Base-by-base conservation (phyloP, 225 moss, liverwort and hornwort genomes). In the Anthoceros angustus region DNA sequence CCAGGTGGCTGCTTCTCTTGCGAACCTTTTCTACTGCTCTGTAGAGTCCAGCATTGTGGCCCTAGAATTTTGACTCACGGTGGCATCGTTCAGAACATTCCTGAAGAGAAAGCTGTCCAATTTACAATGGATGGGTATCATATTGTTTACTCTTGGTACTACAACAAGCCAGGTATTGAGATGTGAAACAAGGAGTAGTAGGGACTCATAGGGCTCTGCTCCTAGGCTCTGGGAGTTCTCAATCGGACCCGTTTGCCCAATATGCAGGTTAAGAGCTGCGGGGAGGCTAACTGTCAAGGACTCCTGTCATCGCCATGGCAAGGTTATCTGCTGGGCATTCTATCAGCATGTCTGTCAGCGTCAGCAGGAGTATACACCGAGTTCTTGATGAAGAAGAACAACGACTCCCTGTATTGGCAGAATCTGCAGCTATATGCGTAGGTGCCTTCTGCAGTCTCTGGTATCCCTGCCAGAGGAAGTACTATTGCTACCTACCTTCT, bases 371-470 rank as follows among this genome's bases (percentile, higher is more conserved):
- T 98, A 50, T 92, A 98, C 69, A 92, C 84, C 41, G 98, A 98
- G 73, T 98, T 87, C 42, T 49, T 92, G 39, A 92, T 98, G 98
- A 98, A 92, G 76, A 92, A 86, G 65, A 98, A 89, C 62, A 82
- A 87, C 25, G 86, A 82, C 41, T 92, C 98, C 55, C 66, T 98
- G 10, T 82, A 92, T 64, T 98, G 98, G 98, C 98, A 98, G 42
- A 98, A 98, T 41, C 67, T 98, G 69, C 92, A 98, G 78, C 87
- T 98, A n/a, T 98, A 98, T 66, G 72, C 68, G 92, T 98, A 87
- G 73, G 87, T 68, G 39, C 25, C 64, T n/a, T 26, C 12, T 38
- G 40, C 25, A 20, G 10, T 41, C 5, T 64, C 39, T 64, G 39
- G 7, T 64, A 1, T 20, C 7, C 7, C 7, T 55, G 23, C n/a